phyloP scores from a whole-genome alignment of 495 filamentous ascomycete species.

The Aspergillus steynii region DNA sequence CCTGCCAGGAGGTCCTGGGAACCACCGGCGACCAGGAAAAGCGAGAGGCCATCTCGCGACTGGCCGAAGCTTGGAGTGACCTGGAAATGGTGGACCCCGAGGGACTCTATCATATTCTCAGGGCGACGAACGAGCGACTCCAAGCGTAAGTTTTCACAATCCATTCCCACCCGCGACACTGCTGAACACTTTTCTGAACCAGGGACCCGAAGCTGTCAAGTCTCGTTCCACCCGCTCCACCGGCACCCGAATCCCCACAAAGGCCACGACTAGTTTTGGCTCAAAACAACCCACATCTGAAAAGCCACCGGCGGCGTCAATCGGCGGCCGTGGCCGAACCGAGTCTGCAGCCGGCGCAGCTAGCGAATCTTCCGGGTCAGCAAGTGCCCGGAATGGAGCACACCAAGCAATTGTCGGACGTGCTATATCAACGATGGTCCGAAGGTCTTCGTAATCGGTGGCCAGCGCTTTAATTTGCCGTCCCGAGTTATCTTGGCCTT shows the following conservation, averaged over 20 bases:
- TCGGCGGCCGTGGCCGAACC: constrained; percentile 47
- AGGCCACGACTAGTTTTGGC: constrained; percentile 71
- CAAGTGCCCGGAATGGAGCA: constrained; percentile 82
- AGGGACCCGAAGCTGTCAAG: constrained; percentile 55
- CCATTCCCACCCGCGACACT: not conserved
- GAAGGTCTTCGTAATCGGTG: constrained; percentile 81
- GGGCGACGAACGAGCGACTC: constrained; percentile 63
- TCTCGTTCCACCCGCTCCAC: constrained; percentile 44
- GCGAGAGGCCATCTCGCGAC: constrained; percentile 73
- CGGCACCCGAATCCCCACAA: constrained; percentile 40
- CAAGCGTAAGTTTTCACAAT: constrained; percentile 40
- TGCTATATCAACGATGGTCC: constrained; percentile 86
- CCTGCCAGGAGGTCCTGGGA: constrained; percentile 79
- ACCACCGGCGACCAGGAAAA: constrained; percentile 74
- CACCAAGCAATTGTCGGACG: constrained; percentile 82
- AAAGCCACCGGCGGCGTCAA: constrained; percentile 72
- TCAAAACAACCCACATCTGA: constrained; percentile 82
- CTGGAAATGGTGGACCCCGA: constrained; percentile 89
- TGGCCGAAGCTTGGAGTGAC: constrained; percentile 80
- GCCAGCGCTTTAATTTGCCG: constrained; percentile 50
- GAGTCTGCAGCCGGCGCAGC: constrained; percentile 33
- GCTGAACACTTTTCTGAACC: constrained; percentile 11
- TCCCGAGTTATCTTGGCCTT: not conserved
- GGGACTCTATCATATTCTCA: constrained; percentile 81
- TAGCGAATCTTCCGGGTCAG: constrained; percentile 46